Conservation (phyloP, 192 early-diverging fungal genomes). For the Podila clonocystis region DNA sequence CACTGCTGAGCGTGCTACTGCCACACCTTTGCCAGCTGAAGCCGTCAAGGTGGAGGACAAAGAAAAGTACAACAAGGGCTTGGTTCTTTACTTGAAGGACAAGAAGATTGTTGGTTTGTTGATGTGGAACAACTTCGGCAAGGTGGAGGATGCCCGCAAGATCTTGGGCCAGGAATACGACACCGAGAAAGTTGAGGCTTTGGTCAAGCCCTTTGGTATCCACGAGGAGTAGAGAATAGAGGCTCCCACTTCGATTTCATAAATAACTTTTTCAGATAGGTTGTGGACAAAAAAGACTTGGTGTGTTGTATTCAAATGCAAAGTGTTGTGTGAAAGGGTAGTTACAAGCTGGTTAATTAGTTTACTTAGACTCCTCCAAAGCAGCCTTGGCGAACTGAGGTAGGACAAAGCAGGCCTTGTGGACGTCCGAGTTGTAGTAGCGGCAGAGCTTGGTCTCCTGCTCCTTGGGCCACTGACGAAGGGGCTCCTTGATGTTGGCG, state of each 20-base stretch:
- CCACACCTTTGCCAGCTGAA: slow-evolving; percentile 45
- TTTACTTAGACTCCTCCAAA: slow-evolving; percentile 52
- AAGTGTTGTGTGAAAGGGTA: background rate
- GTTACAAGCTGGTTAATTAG: background rate
- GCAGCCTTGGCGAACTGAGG: slow-evolving; percentile 90
- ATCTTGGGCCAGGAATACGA: slow-evolving; percentile 55
- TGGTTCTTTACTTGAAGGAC: slow-evolving; percentile 69
- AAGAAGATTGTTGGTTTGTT: slow-evolving; percentile 66
- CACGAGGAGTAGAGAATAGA: slow-evolving; percentile 32
- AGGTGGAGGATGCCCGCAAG: slow-evolving; percentile 69
- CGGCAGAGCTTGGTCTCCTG: slow-evolving; percentile 84
- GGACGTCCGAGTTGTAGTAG: slow-evolving; percentile 96
- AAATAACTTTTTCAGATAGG: too few relatives aligned
- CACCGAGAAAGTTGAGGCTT: slow-evolving; percentile 46
- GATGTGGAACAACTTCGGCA: slow-evolving; percentile 70
- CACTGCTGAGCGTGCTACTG: slow-evolving; percentile 33
- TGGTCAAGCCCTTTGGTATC: slow-evolving; percentile 45
- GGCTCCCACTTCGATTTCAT: too few relatives aligned
- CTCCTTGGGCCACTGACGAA: slow-evolving; percentile 78
- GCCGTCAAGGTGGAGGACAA: slow-evolving; percentile 46
- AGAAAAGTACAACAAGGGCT: slow-evolving; percentile 66
- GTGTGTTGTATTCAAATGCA: slow-evolving; percentile 5
- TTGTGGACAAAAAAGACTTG: too few relatives aligned
- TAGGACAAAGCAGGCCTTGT: slow-evolving; percentile 90
- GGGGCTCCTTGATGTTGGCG: slow-evolving; percentile 78